Percentiles rank a stretch among this genome's conserved stretches.
These are phyloP conservation scores for Pochonia chlamydosporia DNA, from an alignment of 2,329 filamentous ascomycete species.

Conservation along the genomic window DNA sequence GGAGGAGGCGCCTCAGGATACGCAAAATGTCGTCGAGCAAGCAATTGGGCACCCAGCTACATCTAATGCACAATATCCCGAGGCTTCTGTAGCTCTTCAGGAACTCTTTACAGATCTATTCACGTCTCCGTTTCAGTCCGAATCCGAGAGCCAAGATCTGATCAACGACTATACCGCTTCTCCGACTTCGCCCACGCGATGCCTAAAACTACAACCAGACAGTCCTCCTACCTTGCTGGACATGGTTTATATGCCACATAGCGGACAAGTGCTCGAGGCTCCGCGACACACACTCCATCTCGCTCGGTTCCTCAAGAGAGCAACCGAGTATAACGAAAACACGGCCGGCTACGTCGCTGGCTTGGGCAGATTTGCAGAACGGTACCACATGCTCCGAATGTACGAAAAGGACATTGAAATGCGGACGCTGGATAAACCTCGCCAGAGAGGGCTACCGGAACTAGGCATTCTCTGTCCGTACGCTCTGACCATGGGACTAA, in stretches of 20 bases:
- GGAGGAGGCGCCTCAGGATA: not conserved
- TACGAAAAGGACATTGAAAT: conserved; percentile 45
- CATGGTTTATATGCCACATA: conserved; percentile 32
- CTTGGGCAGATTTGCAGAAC: conserved; percentile 9
- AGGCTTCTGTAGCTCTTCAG: not conserved
- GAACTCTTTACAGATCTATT: not conserved
- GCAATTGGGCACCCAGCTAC: not conserved
- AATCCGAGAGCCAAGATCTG: not conserved
- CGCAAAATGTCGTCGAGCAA: conserved; percentile 1
- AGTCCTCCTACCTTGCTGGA: conserved; percentile 12
- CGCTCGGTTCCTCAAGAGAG: conserved; percentile 16
- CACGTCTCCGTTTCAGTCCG: not conserved
- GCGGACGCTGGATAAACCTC: conserved; percentile 22
- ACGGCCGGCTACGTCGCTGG: not conserved
- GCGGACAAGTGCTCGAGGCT: conserved; percentile 15
- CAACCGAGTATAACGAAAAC: conserved; percentile 11
- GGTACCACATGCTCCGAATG: conserved; percentile 38
- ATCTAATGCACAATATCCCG: not conserved
- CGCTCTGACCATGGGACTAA: conserved; percentile 20
- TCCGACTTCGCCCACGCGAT: not conserved
- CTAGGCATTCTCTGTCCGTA: conserved; percentile 25
- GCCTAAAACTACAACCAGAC: conserved; percentile 1
- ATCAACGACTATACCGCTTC: not conserved
- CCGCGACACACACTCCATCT: conserved; percentile 12
- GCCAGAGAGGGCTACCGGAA: conserved; percentile 16